phyloP scores from a whole-genome alignment of 345 rosid species.

The Noccaea caerulescens region DNA sequence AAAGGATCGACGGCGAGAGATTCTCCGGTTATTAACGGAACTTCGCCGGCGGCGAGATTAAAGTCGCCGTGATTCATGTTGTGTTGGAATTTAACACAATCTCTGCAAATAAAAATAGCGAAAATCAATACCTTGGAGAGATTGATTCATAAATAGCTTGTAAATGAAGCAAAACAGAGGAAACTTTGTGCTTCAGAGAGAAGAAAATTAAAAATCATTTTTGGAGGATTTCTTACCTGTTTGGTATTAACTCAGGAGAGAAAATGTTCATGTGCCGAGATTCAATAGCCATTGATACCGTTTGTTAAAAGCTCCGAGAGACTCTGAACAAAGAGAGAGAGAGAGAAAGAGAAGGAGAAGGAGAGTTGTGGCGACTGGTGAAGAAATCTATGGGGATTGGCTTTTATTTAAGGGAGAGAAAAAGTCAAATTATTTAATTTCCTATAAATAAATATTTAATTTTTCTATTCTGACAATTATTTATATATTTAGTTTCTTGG shows the following conservation, averaged over 20 bases:
- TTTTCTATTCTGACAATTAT: neutral
- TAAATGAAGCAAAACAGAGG: neutral
- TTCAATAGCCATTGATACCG: constrained; percentile 60
- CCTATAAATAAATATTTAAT: constrained; percentile 32
- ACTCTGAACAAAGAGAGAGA: constrained; percentile 25
- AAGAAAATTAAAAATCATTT: neutral
- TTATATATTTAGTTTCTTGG: neutral
- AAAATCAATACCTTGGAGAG: no score
- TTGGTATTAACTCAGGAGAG: constrained; percentile 50
- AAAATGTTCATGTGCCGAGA: constrained; percentile 52
- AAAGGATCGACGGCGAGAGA: constrained; percentile 48
- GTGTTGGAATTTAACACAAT: constrained; percentile 51
- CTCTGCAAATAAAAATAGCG: constrained; percentile 43
- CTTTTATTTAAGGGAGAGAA: constrained; percentile 46
- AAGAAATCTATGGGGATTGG: constrained; percentile 41
- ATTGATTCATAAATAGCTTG: neutral
- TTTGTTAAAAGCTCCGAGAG: constrained; percentile 37
- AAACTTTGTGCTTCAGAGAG: neutral
- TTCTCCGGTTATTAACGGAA: constrained; percentile 47
- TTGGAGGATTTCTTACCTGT: constrained; percentile 41
- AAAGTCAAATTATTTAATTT: constrained; percentile 46
- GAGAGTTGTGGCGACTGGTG: constrained; percentile 43
- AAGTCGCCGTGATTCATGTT: constrained; percentile 51
- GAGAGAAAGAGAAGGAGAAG: constrained; percentile 16
- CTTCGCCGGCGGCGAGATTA: constrained; percentile 43